A percentile compares a stretch with the other conserved stretches of the same genome.
These are phyloP conservation scores for Ceratocystiopsis brevicomis DNA, from an alignment of 2,329 filamentous ascomycete species.

Conservation along the genomic window DNA sequence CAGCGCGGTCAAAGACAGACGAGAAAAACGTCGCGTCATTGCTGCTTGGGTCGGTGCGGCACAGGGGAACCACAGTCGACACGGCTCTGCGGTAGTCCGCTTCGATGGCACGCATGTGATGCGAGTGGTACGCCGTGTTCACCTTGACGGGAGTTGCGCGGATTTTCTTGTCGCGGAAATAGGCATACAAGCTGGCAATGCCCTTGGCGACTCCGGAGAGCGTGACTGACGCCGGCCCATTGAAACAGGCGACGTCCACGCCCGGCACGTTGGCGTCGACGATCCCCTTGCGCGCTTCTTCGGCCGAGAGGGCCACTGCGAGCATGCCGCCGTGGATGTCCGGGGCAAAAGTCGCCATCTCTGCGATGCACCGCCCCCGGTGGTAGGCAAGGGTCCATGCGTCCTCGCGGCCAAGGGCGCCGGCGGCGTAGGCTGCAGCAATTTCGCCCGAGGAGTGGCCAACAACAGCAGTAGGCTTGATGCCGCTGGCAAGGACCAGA, in stretches of 20 bases:
- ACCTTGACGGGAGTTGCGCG: conserved; percentile 9
- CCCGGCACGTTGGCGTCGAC: conserved; percentile 9
- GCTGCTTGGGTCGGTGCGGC: background rate
- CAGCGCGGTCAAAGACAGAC: conserved; percentile 9
- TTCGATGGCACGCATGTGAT: conserved; percentile 12
- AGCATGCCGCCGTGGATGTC: conserved; percentile 24
- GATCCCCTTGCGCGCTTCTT: conserved; percentile 16
- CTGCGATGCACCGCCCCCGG: conserved; percentile 14
- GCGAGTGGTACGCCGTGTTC: conserved; percentile 14
- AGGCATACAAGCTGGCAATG: conserved; percentile 3
- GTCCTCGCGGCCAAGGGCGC: conserved; percentile 11
- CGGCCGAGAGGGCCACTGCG: conserved; percentile 21
- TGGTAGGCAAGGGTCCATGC: conserved; percentile 18
- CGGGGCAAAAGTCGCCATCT: conserved; percentile 8
- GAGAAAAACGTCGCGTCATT: conserved; percentile 7
- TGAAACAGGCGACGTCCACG: conserved; percentile 16
- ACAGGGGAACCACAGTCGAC: background rate
- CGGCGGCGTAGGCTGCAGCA: conserved; percentile 18
- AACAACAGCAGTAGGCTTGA: conserved; percentile 13
- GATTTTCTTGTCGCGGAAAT: conserved; percentile 4
- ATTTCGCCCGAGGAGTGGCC: conserved; percentile 21
- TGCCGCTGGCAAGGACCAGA: conserved; percentile 13
- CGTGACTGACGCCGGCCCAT: conserved; percentile 19
- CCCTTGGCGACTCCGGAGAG: conserved; percentile 13
- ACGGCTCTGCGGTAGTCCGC: conserved; percentile 8